Evolutionary conservation across 352 stramenopile genomes (phyloP).

Genomic region (Halophytophthora polymorphica): DNA sequence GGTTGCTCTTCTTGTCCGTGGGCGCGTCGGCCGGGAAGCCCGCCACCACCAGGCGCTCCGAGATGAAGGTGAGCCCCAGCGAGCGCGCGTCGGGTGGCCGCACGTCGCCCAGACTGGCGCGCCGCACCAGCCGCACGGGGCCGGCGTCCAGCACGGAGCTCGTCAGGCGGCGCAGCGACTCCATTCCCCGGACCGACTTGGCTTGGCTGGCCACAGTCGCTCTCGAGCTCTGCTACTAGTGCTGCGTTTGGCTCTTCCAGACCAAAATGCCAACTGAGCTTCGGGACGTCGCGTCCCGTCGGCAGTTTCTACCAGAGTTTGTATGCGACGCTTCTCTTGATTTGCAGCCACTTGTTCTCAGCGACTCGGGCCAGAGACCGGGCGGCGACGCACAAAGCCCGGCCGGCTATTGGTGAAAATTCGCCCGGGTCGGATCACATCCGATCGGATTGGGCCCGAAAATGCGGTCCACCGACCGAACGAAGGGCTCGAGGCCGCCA

Average conservation of each 20-base stretch:
- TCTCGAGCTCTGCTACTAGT: background rate
- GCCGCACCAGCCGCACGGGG: constrained; percentile 30
- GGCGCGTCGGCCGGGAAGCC: constrained; percentile 48
- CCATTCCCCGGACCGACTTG: constrained; percentile 33
- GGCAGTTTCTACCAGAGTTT: too few species aligned
- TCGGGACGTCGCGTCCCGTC: too few species aligned
- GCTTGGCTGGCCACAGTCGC: background rate
- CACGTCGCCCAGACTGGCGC: constrained; percentile 29
- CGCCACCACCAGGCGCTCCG: constrained; percentile 55
- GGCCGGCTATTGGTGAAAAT: background rate
- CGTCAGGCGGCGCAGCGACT: constrained; percentile 70
- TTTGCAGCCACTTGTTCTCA: constrained; percentile 1
- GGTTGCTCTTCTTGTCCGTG: constrained; percentile 71
- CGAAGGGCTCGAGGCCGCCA: too few species aligned
- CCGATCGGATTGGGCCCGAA: too few species aligned
- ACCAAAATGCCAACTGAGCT: too few species aligned
- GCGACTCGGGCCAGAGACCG: too few species aligned
- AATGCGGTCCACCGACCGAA: too few species aligned
- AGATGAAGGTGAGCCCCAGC: constrained; percentile 77
- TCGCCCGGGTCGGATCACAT: too few species aligned
- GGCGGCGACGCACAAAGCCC: background rate
- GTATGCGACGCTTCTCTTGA: background rate
- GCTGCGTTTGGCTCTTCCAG: too few species aligned
- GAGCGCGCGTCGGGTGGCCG: constrained; percentile 25
- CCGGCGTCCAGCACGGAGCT: constrained; percentile 64